A percentile compares a stretch with the other conserved stretches of the same genome.
These are phyloP conservation scores for Ceratorhiza oryzae-sativae DNA, from an alignment of 1,284 basidiomycete species.

Conservation along the genomic window DNA sequence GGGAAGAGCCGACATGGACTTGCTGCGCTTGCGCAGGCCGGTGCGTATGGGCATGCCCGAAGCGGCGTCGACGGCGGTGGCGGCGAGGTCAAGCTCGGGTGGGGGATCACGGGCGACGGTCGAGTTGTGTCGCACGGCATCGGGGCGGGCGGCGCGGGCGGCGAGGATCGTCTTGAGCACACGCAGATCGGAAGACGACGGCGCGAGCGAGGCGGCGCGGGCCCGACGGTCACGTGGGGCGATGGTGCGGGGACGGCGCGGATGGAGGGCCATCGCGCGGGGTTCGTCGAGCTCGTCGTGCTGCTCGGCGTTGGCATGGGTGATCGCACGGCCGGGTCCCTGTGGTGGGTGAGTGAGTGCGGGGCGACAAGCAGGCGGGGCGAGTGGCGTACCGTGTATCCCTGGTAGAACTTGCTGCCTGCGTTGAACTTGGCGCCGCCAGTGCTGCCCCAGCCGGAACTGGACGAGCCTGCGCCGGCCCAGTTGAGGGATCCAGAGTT, in stretches of 20 bases:
- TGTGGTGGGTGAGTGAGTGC: constrained; percentile 48
- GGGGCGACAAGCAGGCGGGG: too few relatives aligned
- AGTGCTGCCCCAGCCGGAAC: constrained; percentile 60
- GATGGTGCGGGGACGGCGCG: constrained; percentile 43
- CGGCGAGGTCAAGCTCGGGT: constrained; percentile 14
- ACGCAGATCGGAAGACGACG: constrained; percentile 24
- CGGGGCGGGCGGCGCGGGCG: constrained; percentile 15
- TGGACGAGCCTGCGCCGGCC: constrained; percentile 62
- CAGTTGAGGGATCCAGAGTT: constrained; percentile 44
- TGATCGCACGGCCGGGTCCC: constrained; percentile 70
- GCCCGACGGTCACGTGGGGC: background rate
- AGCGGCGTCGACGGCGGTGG: background rate
- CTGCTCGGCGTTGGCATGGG: constrained; percentile 67
- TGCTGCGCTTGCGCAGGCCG: constrained; percentile 29
- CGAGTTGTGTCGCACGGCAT: constrained; percentile 22
- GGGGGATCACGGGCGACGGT: constrained; percentile 24
- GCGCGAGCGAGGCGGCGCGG: constrained; percentile 5
- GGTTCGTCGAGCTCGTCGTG: constrained; percentile 67
- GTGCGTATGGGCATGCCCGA: constrained; percentile 5
- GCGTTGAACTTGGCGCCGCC: constrained; percentile 71
- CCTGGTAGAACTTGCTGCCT: constrained; percentile 70
- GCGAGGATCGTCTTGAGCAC: constrained; percentile 26
- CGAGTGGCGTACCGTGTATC: constrained; percentile 57
- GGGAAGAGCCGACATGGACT: constrained; percentile 27
- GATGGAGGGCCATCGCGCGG: constrained; percentile 15